Conservation (phyloP, 1,284 basidiomycete genomes). For the Athelia psychrophila region DNA sequence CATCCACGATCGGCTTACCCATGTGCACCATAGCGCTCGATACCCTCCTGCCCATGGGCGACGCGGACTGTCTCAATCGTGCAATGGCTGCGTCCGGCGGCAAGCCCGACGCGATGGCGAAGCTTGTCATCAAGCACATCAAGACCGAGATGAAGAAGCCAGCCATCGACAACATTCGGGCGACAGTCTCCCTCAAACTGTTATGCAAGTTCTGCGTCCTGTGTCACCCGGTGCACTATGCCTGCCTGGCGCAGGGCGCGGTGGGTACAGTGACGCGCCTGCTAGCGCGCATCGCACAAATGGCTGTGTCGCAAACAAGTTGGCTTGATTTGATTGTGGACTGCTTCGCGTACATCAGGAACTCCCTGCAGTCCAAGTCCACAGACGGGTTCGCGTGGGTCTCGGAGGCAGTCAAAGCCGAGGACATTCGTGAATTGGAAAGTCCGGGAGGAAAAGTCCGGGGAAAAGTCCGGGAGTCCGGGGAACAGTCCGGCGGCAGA, state of each 20-base stretch:
- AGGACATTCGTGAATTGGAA: no score
- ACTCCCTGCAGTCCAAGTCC: slow-evolving; percentile 34
- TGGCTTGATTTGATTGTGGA: slow-evolving; percentile 26
- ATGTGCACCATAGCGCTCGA: slow-evolving; percentile 27
- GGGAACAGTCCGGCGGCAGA: no score
- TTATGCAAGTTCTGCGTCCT: slow-evolving; percentile 27
- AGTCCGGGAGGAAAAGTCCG: no score
- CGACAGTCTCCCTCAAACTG: slow-evolving; percentile 27
- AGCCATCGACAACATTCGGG: slow-evolving; percentile 12
- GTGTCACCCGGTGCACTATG: slow-evolving; percentile 27
- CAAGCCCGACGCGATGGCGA: slow-evolving; percentile 24
- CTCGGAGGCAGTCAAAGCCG: slow-evolving; percentile 25
- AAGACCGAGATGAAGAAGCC: slow-evolving; percentile 18
- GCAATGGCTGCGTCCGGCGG: slow-evolving; percentile 23
- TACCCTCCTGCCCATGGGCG: slow-evolving; percentile 21
- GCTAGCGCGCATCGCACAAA: slow-evolving; percentile 20
- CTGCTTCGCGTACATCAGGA: slow-evolving; percentile 29
- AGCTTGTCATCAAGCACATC: slow-evolving; percentile 25
- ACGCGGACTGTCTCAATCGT: slow-evolving; percentile 21
- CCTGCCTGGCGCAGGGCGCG: slow-evolving; percentile 27
- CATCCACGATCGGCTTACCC: slow-evolving; percentile 21
- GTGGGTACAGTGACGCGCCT: slow-evolving; percentile 28
- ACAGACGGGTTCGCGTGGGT: slow-evolving; percentile 38
- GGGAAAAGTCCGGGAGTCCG: no score
- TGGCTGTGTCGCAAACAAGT: slow-evolving; percentile 13